Base-by-base conservation (phyloP, 352 stramenopile species). In the Phytophthora tubulina region DNA sequence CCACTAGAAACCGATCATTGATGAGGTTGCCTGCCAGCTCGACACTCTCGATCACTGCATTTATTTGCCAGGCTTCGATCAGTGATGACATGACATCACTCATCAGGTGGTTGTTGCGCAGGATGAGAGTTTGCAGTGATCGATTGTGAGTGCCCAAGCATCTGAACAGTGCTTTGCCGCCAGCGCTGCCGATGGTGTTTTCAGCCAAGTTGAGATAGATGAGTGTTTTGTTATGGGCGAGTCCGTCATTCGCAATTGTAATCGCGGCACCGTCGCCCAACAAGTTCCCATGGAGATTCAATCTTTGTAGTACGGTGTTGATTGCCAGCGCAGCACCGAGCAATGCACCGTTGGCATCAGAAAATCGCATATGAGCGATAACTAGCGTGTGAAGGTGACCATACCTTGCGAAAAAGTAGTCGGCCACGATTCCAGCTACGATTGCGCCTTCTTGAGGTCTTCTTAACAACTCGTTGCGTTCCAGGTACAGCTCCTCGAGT, bases 351-450 rank as follows among this genome's bases (percentile, higher is more conserved):
- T 69, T 77, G 2, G 61, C 55, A 42, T 92, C 85, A 15, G 72
- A 79, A 30, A 93, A 65, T 8, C 58, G 51, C 76, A 92, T 85
- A 15, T 72, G 66, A 6, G 72, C 76, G 1, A 87, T 63, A 7
- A 78, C 70, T 17, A 94, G 70, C n/a, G 64, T 83, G 8, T 63
- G 57, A 6, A 94, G 69, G 14, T 76, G 78, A 0, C 84, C 86
- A 53, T 94, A 94, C 3, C 83, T 74, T n/a, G 81, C 86, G 60
- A 91, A 90, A 70, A 94, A 94, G 62, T 85, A 94, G 62, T 94
- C 86, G 15, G 84, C 81, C 0, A 94, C 42, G n/a, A 85, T 76
- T 0, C 30, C 57, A 7, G 82, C 84, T 3, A 94, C 32, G 9
- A 71, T 59, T 0, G 60, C 31, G 0, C 78, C 82, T 35, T 90